Base-by-base conservation (phyloP, 208 protist species). In the Crithidia bombi region DNA sequence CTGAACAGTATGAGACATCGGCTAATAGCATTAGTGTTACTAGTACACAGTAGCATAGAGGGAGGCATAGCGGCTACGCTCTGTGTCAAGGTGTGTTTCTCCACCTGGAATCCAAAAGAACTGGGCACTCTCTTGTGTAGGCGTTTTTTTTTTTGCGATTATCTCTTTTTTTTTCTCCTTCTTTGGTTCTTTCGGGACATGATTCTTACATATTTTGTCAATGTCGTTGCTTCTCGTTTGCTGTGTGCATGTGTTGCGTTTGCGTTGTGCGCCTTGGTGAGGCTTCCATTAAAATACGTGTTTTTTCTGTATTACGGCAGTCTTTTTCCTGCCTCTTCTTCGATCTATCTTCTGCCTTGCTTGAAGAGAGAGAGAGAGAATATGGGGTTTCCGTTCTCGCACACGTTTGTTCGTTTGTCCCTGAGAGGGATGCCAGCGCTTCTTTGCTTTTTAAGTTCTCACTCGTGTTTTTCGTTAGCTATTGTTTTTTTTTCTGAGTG, bases 101-200 rank as follows among this genome's bases (percentile, higher is more conserved):
- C 9, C 1, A 28, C 19, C 30, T 46, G 47, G 25, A 21, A 17
- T 7, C 11, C 38, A n/a, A n/a, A 67, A 57, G 23, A 36, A 14
- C 17, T 55, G 15, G n/a, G n/a, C n/a, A n/a, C n/a, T n/a, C n/a
- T n/a, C n/a, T n/a, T n/a, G n/a, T n/a, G n/a, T n/a, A n/a, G n/a
- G n/a, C n/a, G n/a, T n/a, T 30, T 54, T 66, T 71, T 51, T 41
- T 59, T 6, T n/a, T 47, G 32, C 35, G 19, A 25, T n/a, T 23
- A 36, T 49, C 5, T 54, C 23, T 38, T 73, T 63, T 61, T 41
- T 49, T 64, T 49, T 59, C 10, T 46, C 21, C 56, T 11, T 33
- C 17, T 23, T 50, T 14, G n/a, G 15, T 23, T 50, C 17, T 50
- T 50, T n/a, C n/a, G n/a, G n/a, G n/a, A n/a, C n/a, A n/a, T n/a